Evolutionary conservation across 208 protist species (phyloP).

Genomic region (Strigomonas culicis): DNA sequence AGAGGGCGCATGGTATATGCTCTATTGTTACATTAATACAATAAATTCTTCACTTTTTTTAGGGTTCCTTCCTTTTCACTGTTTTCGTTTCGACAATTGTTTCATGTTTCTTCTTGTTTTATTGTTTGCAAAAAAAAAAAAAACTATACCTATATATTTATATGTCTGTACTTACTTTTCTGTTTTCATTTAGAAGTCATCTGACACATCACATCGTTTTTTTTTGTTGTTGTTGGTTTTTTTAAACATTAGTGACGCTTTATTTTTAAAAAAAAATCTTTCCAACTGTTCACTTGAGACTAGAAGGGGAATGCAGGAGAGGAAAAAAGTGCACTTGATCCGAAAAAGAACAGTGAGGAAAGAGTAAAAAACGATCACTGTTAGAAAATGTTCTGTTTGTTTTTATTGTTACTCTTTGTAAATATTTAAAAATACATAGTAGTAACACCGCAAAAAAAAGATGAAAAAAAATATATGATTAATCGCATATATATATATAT

Average conservation of each 20-base stretch:
- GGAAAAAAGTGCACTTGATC: background rate
- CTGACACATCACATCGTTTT: background rate
- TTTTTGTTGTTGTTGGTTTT: background rate
- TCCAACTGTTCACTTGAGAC: background rate
- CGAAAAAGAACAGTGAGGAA: constrained; percentile 4
- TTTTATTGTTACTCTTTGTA: constrained; percentile 9
- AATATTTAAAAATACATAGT: constrained; percentile 9
- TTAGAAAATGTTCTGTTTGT: background rate
- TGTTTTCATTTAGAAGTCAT: background rate
- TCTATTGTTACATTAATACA: background rate
- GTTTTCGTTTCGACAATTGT: constrained; percentile 7
- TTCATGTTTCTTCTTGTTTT: constrained; percentile 16
- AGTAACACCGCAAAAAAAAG: background rate
- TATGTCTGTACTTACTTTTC: background rate
- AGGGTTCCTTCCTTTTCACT: background rate
- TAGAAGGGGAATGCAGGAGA: background rate
- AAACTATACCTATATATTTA: too few species aligned
- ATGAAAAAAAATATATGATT: background rate
- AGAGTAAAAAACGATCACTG: background rate
- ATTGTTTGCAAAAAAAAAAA: constrained; percentile 5
- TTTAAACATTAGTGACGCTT: background rate
- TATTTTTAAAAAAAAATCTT: background rate
- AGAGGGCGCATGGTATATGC: background rate
- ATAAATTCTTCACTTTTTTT: background rate
- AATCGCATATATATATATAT: background rate